Base-by-base conservation (phyloP, 495 filamentous ascomycete species). In the Talaromyces wortmannii region DNA sequence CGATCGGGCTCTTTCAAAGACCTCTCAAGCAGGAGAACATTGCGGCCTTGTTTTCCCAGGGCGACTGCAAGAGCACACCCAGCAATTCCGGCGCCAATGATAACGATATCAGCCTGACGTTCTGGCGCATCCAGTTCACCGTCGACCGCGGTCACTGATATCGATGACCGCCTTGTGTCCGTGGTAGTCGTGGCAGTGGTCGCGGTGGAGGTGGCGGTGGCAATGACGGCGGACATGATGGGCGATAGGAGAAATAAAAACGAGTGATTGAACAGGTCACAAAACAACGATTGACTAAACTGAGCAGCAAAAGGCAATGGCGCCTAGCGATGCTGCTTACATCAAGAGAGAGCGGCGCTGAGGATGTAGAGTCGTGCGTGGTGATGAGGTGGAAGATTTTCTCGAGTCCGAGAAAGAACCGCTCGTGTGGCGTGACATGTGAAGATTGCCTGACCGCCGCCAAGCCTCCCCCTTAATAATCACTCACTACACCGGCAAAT, bases 1-100 rank as follows among this genome's bases (percentile, higher is more conserved):
- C 94, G 85, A 74, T 97, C 90, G 11, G 94, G 94, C 73, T 97
- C 89, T 71, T 92, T 91, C 67, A 96, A 74, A 69, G 86, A 92
- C 59, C 78, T 78, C 71, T 98, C 94, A 17, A 98, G 81, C 49
- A 98, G 74, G n/a, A 96, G 80, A 13, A 98, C 91, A 65, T 86
- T 92, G 36, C 94, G 84, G 11, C 91, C 91, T 68, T 97, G 95
- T 40, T 92, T 81, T 31, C 91, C 86, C 47, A 88, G 81, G 6
- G 95, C 84, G n/a, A 91, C 77, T 5, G 95, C 91, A 59, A 91
- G 73, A 6, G 94, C 90, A 67, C 90, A 95, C 16, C 94, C 94
- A 44, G 96, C 78, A 53, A 97, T 78, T 50, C 94, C 94, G 0
- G 90, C 94, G 58, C 94, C 94, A 17, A 97, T 84, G 46, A 98